Conservation (phyloP, 2,329 filamentous ascomycete species). For the Penicillium olsonii region DNA sequence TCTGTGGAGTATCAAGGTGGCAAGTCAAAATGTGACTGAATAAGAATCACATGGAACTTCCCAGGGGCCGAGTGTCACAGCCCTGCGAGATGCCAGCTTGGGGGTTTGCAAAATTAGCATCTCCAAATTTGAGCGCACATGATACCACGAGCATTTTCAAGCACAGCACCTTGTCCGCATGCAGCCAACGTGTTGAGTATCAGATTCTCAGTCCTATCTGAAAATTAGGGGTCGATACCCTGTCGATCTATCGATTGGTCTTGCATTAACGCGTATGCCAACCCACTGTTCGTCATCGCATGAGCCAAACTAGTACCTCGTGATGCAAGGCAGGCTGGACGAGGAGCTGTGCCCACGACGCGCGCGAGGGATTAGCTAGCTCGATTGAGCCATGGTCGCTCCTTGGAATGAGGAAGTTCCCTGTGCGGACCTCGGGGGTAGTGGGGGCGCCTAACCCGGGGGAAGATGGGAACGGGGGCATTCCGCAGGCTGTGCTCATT, state of each 20-base stretch:
- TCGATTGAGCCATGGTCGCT: background rate
- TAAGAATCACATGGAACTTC: constrained; percentile 7
- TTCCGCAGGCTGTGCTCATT: constrained; percentile 7
- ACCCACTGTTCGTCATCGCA: background rate
- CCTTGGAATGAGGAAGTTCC: background rate
- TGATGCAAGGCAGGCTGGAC: background rate
- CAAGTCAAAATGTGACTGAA: constrained; percentile 5
- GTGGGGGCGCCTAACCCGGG: constrained; percentile 3
- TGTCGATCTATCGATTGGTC: constrained; percentile 8
- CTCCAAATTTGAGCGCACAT: background rate
- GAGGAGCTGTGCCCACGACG: constrained; percentile 4
- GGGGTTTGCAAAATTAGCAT: background rate
- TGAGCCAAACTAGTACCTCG: background rate
- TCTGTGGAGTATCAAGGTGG: constrained; percentile 13
- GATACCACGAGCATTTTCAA: background rate
- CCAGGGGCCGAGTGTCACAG: constrained; percentile 5
- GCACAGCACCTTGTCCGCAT: constrained; percentile 2
- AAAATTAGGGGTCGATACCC: background rate
- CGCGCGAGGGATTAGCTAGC: background rate
- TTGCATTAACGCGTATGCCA: background rate
- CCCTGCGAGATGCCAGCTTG: background rate
- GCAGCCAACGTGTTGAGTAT: background rate
- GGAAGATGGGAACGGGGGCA: background rate
- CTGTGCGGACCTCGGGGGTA: no score
- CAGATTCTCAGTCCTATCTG: background rate